Conservation (phyloP, 768 basidiomycete species). For the Mycena alexandri region DNA sequence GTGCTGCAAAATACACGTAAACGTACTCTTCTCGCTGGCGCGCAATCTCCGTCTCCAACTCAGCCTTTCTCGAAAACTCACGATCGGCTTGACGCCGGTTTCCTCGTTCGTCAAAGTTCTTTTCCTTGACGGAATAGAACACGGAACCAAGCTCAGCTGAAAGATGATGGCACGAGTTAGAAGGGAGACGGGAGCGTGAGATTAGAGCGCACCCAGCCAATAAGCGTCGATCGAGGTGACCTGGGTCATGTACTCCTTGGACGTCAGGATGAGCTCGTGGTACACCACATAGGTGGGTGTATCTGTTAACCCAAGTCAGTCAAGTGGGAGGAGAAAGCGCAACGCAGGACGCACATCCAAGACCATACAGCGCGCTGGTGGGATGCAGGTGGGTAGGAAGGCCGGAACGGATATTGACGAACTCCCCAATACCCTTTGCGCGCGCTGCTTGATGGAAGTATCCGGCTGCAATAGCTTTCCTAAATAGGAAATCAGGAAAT, state of each 20-base stretch:
- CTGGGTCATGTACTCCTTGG: constrained; percentile 98
- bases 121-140: constrained; percentile 98
- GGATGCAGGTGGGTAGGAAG: constrained; percentile 97
- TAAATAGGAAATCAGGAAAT: constrained; percentile 44
- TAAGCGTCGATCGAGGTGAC: constrained; percentile 98
- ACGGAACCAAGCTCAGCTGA: constrained; percentile 94
- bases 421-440: constrained; percentile 99
- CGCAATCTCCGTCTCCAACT: constrained; percentile 93
- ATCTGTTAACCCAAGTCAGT: constrained; percentile 60
- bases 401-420: constrained; percentile 96
- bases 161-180: not conserved
- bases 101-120: constrained; percentile 94
- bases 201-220: constrained; percentile 83
- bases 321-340: constrained; percentile 14
- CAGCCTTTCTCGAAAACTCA: constrained; percentile 92
- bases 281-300: constrained; percentile 98
- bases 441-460: constrained; percentile 99
- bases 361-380: constrained; percentile 94
- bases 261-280: constrained; percentile 95
- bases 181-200: not conserved
- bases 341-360: constrained; percentile 79
- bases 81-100: constrained; percentile 82
- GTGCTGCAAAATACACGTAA: not conserved
- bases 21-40: constrained; percentile 82
- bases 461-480: constrained; percentile 97